Evolutionary conservation across 2,329 filamentous ascomycete genomes (phyloP).

Genomic region (Daldinia eschscholtzii): DNA sequence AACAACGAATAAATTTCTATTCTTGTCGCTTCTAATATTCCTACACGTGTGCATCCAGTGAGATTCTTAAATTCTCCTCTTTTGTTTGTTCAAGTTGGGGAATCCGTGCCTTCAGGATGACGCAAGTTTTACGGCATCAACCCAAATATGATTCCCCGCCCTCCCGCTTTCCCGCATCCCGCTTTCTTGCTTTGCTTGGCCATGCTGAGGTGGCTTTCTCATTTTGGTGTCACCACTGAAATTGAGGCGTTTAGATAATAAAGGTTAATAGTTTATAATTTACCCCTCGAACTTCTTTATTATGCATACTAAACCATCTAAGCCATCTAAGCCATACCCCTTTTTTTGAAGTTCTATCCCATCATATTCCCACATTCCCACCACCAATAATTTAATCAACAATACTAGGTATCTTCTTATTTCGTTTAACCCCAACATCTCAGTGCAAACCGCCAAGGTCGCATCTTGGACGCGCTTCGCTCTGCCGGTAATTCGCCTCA

Average conservation of each 20-base stretch:
- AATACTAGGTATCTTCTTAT: too few species aligned
- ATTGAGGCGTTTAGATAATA: slow-evolving; percentile 8
- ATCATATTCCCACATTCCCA: too few species aligned
- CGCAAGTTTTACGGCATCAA: slow-evolving; percentile 41
- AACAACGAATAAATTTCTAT: slow-evolving; percentile 12
- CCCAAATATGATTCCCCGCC: slow-evolving; percentile 4
- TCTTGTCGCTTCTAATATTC: slow-evolving; percentile 9
- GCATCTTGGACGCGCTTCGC: slow-evolving; percentile 28
- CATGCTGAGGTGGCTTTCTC: slow-evolving; percentile 15
- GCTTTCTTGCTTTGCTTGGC: slow-evolving; percentile 6
- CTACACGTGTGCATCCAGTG: slow-evolving; percentile 9
- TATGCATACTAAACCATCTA: slow-evolving; percentile 9
- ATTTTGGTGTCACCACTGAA: slow-evolving; percentile 22
- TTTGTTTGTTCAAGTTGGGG: slow-evolving; percentile 16
- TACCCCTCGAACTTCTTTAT: slow-evolving; percentile 14
- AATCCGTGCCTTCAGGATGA: slow-evolving; percentile 30
- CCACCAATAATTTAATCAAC: too few species aligned
- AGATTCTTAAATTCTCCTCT: slow-evolving; percentile 11
- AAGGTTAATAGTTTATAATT: background rate
- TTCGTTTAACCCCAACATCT: slow-evolving; percentile 10
- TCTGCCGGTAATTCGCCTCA: slow-evolving; percentile 39
- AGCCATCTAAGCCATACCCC: background rate
- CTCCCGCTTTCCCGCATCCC: slow-evolving; percentile 9
- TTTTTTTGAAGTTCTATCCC: slow-evolving; percentile 7
- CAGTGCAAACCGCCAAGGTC: slow-evolving; percentile 23